Conservation (phyloP, 2,329 filamentous ascomycete genomes). For the Alternaria panax region DNA sequence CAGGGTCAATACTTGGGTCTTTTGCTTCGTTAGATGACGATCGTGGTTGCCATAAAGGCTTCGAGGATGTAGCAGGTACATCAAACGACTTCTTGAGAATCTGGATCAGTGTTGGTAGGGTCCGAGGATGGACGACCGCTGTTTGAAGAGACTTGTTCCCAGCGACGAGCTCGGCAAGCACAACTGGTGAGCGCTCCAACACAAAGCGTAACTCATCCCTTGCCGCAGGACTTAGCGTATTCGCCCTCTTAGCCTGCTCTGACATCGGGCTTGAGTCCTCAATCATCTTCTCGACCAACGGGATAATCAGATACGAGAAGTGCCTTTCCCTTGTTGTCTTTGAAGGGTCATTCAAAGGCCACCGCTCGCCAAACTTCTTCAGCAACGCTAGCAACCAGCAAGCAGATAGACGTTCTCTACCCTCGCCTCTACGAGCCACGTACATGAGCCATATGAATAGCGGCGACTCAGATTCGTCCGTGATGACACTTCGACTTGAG, state of each 20-base stretch:
- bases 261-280: slow-evolving; percentile 45
- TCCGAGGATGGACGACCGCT: slow-evolving; percentile 75
- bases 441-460: slow-evolving; percentile 58
- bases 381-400: slow-evolving; percentile 50
- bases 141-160: slow-evolving; percentile 83
- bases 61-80: slow-evolving; percentile 57
- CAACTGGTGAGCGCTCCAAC: slow-evolving; percentile 68
- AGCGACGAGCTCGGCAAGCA: slow-evolving; percentile 79
- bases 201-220: slow-evolving; percentile 40
- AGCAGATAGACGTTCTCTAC: slow-evolving; percentile 52
- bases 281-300: slow-evolving; percentile 58
- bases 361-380: slow-evolving; percentile 48
- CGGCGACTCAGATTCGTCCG: slow-evolving; percentile 55
- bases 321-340: slow-evolving; percentile 52
- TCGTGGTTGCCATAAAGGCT: slow-evolving; percentile 63
- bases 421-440: slow-evolving; percentile 52
- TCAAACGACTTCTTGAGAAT: slow-evolving; percentile 73
- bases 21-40: slow-evolving; percentile 32
- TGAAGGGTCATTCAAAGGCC: slow-evolving; percentile 47
- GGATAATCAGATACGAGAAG: slow-evolving; percentile 56
- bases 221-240: slow-evolving; percentile 56
- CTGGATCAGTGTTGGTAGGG: slow-evolving; percentile 68
- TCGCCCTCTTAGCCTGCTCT: slow-evolving; percentile 34
- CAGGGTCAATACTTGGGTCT: slow-evolving; percentile 38
- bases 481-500: slow-evolving; percentile 41